Percentiles rank a stretch among this genome's conserved stretches.
These are phyloP conservation scores for Suhomyces maxii DNA, from an alignment of 1,139 yeast genomes.

Conservation along the genomic window DNA sequence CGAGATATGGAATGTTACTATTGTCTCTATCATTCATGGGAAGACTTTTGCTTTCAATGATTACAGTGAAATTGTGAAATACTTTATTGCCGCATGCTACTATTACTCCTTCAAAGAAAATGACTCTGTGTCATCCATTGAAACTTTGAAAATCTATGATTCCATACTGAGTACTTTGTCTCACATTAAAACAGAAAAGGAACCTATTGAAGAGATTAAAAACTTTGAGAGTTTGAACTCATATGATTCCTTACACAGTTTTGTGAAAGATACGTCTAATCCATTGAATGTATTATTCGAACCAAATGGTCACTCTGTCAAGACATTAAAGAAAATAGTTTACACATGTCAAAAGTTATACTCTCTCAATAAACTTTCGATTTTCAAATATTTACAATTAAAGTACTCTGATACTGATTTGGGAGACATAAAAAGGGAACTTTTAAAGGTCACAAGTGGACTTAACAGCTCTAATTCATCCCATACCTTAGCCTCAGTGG, in stretches of 20 bases:
- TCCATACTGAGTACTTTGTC: slow-evolving; percentile 26
- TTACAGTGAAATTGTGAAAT: slow-evolving; percentile 18
- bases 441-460: slow-evolving; percentile 29
- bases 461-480: slow-evolving; percentile 36
- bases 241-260: not conserved
- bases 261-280: slow-evolving; percentile 10
- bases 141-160: slow-evolving; percentile 32
- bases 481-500: slow-evolving; percentile 25
- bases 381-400: slow-evolving; percentile 34
- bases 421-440: slow-evolving; percentile 26
- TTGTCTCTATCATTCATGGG: slow-evolving; percentile 19
- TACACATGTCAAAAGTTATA: slow-evolving; percentile 43
- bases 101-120: slow-evolving; percentile 15
- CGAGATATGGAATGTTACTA: slow-evolving; percentile 25
- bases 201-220: not conserved
- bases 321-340: slow-evolving; percentile 24
- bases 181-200: slow-evolving; percentile 5
- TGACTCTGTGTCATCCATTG: slow-evolving; percentile 25
- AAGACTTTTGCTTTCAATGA: slow-evolving; percentile 13
- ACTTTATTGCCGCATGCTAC: slow-evolving; percentile 29
- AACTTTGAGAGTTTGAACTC: not conserved
- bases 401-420: slow-evolving; percentile 18
- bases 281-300: slow-evolving; percentile 21
- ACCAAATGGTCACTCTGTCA: slow-evolving; percentile 24
- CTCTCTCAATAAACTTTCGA: slow-evolving; percentile 42